Evolutionary conservation across 495 filamentous ascomycete species (phyloP).

Genomic region (Chaetomium tenue): DNA sequence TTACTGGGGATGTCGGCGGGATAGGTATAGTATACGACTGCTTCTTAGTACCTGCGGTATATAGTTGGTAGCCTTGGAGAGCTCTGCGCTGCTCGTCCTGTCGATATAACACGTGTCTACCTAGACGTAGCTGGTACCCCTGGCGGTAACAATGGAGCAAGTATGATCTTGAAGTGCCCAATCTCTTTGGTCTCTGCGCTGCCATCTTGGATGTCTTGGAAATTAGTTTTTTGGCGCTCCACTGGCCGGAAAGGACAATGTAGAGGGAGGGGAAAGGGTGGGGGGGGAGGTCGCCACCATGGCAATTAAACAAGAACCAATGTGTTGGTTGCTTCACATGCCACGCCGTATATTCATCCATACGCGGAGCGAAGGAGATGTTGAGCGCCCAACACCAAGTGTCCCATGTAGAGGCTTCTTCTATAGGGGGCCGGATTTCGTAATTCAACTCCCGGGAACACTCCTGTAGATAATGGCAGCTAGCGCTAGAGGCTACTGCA

Average conservation of each 20-base stretch:
- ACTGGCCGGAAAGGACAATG: not conserved
- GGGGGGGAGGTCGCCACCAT: too few relatives aligned
- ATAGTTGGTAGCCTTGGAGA: constrained; percentile 48
- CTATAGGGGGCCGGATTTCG: too few relatives aligned
- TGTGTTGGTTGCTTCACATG: too few relatives aligned
- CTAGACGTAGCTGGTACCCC: constrained; percentile 38
- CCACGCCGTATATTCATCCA: too few relatives aligned
- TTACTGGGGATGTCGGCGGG: constrained; percentile 1
- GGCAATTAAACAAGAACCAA: too few relatives aligned
- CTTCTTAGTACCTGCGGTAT: constrained; percentile 41
- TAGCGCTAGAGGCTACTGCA: too few relatives aligned
- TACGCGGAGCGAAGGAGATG: too few relatives aligned
- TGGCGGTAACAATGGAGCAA: constrained; percentile 28
- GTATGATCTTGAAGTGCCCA: constrained; percentile 32
- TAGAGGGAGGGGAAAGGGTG: not conserved
- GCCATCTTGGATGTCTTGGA: not conserved
- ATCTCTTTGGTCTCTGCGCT: not conserved
- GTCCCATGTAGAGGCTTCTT: too few relatives aligned
- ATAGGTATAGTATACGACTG: constrained; percentile 37
- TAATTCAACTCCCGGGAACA: too few relatives aligned
- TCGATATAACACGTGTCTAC: constrained; percentile 49
- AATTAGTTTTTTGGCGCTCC: not conserved
- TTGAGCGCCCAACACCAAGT: too few relatives aligned
- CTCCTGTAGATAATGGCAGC: too few relatives aligned
- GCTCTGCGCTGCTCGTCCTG: constrained; percentile 44